Conservation (phyloP, 345 rosid genomes). For the Populus deltoides region DNA sequence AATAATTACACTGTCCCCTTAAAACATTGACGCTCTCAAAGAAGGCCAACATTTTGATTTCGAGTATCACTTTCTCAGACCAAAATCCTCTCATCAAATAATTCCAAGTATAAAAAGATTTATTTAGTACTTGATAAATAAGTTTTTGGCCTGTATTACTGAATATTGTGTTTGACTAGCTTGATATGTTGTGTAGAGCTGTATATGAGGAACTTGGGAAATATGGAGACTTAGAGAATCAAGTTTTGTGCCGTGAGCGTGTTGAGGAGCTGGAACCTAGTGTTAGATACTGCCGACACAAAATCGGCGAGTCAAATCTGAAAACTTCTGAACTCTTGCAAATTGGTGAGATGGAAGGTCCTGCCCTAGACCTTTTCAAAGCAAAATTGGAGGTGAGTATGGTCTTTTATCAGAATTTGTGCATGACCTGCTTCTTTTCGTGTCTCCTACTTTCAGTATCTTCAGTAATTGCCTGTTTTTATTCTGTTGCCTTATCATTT, state of each 20-base stretch:
- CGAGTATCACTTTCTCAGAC: not conserved
- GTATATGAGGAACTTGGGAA: slow-evolving; percentile 97
- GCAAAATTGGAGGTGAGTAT: slow-evolving; percentile 83
- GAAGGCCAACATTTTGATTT: not conserved
- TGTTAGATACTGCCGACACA: slow-evolving; percentile 85
- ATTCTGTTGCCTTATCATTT: not conserved
- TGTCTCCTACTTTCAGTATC: not conserved
- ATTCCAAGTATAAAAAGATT: not conserved
- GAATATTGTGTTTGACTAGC: not conserved
- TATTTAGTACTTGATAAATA: not conserved
- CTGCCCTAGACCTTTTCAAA: slow-evolving; percentile 92
- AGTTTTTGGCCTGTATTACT: not conserved
- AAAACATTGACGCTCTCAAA: not conserved
- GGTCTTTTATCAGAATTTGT: not conserved
- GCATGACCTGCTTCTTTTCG: not conserved
- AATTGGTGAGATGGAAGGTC: slow-evolving; percentile 98
- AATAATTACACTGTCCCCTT: not conserved
- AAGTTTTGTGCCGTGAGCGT: slow-evolving; percentile 86
- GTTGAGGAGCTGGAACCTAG: slow-evolving; percentile 98
- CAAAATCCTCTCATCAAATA: not conserved
- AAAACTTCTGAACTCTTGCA: slow-evolving; percentile 83
- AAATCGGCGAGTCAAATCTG: slow-evolving; percentile 88
- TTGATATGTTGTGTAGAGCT: slow-evolving; percentile 50
- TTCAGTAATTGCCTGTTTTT: not conserved
- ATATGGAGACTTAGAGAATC: slow-evolving; percentile 96